Percentiles rank a stretch among this genome's conserved stretches.
Evolutionary conservation across 441 rosid genomes (phyloP).

Genomic region (Isatis lusitanica): DNA sequence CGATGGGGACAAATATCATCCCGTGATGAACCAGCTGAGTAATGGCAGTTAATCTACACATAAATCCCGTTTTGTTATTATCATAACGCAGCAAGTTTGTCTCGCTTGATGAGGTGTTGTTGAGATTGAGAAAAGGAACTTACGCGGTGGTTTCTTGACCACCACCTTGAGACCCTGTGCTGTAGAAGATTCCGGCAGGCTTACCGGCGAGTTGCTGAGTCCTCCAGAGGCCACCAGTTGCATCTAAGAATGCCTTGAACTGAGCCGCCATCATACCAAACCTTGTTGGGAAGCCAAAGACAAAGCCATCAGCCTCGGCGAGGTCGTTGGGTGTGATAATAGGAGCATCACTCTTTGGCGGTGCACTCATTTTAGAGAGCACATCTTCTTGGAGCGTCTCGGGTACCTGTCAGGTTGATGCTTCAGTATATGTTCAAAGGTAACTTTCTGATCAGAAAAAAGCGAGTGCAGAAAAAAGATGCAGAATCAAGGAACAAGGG

Average conservation of each 20-base stretch:
- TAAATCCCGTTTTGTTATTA: neutral
- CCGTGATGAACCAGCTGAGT: constrained; percentile 94
- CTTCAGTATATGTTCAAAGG: neutral
- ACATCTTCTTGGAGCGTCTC: constrained; percentile 77
- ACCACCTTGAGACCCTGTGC: constrained; percentile 93
- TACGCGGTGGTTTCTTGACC: constrained; percentile 96
- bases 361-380: constrained; percentile 76
- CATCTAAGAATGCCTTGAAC: constrained; percentile 81
- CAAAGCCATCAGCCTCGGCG: constrained; percentile 70
- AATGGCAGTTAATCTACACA: constrained; percentile 60
- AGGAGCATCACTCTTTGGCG: constrained; percentile 77
- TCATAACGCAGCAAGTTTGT: neutral
- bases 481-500: neutral
- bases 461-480: neutral
- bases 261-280: constrained; percentile 92
- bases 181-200: constrained; percentile 83
- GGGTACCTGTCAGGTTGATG: constrained; percentile 51
- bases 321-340: constrained; percentile 64
- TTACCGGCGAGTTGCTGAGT: constrained; percentile 84
- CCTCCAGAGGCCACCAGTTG: constrained; percentile 83
- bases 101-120: neutral
- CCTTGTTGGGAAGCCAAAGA: constrained; percentile 90
- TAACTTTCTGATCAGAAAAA: neutral
- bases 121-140: constrained; percentile 23
- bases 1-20: constrained; percentile 80